Evolutionary conservation across 139 green algal genomes (phyloP), one percentile per base, ranked within the genome.

Genomic region (Tetratostichococcus sp.): DNA sequence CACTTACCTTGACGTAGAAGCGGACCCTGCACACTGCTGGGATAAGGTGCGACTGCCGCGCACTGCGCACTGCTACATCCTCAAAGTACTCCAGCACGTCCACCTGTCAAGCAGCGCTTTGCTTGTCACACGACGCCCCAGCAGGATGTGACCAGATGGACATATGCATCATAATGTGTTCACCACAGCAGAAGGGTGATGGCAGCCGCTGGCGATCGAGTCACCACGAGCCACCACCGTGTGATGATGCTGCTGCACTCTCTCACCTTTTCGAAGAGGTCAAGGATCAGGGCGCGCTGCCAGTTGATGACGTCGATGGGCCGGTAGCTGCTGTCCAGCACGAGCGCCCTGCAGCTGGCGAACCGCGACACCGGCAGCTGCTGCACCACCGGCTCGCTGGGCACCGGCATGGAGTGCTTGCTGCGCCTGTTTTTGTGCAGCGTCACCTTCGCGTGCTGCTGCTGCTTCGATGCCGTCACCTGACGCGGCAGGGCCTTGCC

Each of bases 11-110:
- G 4, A 86, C 66, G 30, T 80, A 86, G 77, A 80, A 70, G 26
- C 75, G 74, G 25, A 86, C 77, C 22, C 80, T 65, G 4, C 83
- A 65, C 33, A 86, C 82, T 11, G 82, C 82, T 1, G 82, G 82
- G 2, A 86, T 69, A 25, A 78, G 59, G 75, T 77, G 75, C 30
- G 77, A n/a, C 23, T 58, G 32, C 17, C 39, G 65, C 28, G 78
- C 75, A 8, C 71, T 81, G 16, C 66, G 58, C 23, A 79, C 43
- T 5, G 80, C 59, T 5, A 59, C 26, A 2, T 67, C 66, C 6
- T 90, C 79, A 43, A 90, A 92, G 28, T 91, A 91, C 79, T 91
- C 83, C 23, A 91, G 73, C 22, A 91, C 85, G 65, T 91, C 85
- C 35, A 77, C 73, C 62, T 77, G 72, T 59, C 72, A 31, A 70